phyloP scores from a whole-genome alignment of 345 rosid genomes.

The Bruguiera parviflora region DNA sequence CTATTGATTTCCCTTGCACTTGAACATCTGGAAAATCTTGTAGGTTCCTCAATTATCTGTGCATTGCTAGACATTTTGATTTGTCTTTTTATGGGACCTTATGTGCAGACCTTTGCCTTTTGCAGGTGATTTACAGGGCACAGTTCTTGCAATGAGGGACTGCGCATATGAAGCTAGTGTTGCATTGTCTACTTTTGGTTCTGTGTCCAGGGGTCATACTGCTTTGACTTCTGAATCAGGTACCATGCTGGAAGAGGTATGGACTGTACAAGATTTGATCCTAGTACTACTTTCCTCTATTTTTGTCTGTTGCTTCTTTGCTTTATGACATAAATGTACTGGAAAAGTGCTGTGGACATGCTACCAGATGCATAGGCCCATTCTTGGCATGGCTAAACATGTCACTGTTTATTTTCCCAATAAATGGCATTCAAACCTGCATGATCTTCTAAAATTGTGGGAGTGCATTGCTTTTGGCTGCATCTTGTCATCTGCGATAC shows the following conservation, averaged over 20 bases:
- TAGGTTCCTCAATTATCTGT: neutral
- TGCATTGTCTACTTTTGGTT: conserved; percentile 69
- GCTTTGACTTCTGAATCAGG: conserved; percentile 94
- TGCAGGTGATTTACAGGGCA: conserved; percentile 74
- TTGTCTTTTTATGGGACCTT: neutral
- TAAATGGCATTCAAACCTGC: too few relatives aligned
- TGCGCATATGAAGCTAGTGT: conserved; percentile 79
- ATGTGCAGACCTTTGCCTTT: conserved; percentile 11
- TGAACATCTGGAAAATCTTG: neutral
- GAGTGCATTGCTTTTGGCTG: too few relatives aligned
- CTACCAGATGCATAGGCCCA: neutral
- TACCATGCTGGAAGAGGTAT: conserved; percentile 96
- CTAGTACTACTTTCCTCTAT: neutral
- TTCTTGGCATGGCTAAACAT: neutral
- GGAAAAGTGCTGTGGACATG: neutral
- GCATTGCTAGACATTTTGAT: conserved; percentile 3
- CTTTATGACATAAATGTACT: neutral
- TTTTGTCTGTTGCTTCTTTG: neutral
- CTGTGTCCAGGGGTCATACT: conserved; percentile 71
- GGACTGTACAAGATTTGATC: conserved; percentile 5
- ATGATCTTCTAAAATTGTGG: too few relatives aligned
- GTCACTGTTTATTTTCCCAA: neutral
- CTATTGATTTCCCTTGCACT: neutral
- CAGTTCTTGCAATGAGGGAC: conserved; percentile 83
- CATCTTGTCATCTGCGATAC: too few relatives aligned